These are phyloP conservation scores for Clavispora fructus DNA, from an alignment of 805 yeast genomes.

Conservation along the genomic window DNA sequence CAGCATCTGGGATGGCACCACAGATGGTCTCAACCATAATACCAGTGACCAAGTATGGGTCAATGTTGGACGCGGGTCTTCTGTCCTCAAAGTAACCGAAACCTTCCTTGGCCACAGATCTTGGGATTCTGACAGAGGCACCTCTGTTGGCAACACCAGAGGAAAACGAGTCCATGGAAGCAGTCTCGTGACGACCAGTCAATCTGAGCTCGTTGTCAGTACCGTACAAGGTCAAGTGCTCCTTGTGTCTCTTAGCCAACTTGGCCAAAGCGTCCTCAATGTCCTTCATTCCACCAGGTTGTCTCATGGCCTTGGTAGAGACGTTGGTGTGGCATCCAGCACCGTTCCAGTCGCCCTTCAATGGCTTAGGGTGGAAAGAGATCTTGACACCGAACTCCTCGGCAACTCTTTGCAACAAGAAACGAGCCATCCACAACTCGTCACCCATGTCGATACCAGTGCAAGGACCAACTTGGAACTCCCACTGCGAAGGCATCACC, in stretches of 20 bases:
- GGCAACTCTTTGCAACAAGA: slow-evolving; percentile 87
- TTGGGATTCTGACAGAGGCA: slow-evolving; percentile 97
- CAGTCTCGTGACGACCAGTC: slow-evolving; percentile 98
- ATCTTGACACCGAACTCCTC: slow-evolving; percentile 99
- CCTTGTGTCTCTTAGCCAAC: slow-evolving; percentile 92
- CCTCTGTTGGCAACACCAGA: slow-evolving; percentile 99
- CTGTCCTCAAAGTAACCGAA: slow-evolving; percentile 99
- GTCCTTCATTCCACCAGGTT: slow-evolving; percentile 90
- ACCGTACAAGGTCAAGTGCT: slow-evolving; percentile 94
- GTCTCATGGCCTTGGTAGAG: slow-evolving; percentile 87
- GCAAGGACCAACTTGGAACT: slow-evolving; percentile 99
- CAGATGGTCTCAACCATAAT: slow-evolving; percentile 95
- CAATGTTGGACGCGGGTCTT: slow-evolving; percentile 99
- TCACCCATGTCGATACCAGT: slow-evolving; percentile 96
- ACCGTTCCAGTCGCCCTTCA: slow-evolving; percentile 99
- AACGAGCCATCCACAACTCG: slow-evolving; percentile 94
- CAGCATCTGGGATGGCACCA: slow-evolving; percentile 92
- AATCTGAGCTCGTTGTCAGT: slow-evolving; percentile 91
- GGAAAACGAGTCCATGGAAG: slow-evolving; percentile 83
- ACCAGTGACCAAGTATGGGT: slow-evolving; percentile 98
- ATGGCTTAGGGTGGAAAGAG: slow-evolving; percentile 98
- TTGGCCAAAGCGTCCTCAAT: slow-evolving; percentile 91
- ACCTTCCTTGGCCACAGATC: slow-evolving; percentile 97
- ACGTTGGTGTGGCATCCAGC: slow-evolving; percentile 99
- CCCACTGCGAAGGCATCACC: slow-evolving; percentile 99